Evolutionary conservation across 176 grass and related monocot species (phyloP).

Genomic region (Zizania latifolia): DNA sequence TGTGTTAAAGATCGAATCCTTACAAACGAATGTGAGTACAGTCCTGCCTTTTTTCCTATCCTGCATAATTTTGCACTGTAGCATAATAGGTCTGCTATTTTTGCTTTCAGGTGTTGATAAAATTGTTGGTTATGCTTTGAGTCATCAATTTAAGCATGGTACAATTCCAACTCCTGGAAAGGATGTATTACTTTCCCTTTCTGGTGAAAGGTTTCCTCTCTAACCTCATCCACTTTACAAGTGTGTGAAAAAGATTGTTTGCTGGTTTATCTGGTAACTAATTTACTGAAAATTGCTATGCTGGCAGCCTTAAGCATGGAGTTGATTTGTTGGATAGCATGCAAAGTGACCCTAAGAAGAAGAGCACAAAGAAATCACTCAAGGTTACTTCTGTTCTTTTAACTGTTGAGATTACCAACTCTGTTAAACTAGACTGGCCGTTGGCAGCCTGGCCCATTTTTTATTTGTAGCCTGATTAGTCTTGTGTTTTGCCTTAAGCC

Average conservation of each 20-base stretch:
- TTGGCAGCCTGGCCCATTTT: neutral
- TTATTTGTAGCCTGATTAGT: neutral
- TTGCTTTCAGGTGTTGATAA: constrained; percentile 85
- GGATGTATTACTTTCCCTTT: constrained; percentile 47
- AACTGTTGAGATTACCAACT: neutral
- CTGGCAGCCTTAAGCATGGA: constrained; percentile 74
- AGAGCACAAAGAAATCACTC: constrained; percentile 83
- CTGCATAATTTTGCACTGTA: neutral
- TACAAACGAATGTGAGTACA: constrained; percentile 88
- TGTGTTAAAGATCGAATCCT: constrained; percentile 87
- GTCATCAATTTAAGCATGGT: constrained; percentile 64
- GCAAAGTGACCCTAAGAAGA: constrained; percentile 64
- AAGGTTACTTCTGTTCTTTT: constrained; percentile 43
- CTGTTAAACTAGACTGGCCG: constrained; percentile 1
- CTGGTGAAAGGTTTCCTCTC: constrained; percentile 65
- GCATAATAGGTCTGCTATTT: neutral
- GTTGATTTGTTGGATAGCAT: constrained; percentile 67
- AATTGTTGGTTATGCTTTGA: constrained; percentile 87
- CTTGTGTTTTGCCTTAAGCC: neutral
- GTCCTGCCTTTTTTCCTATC: neutral
- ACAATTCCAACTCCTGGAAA: constrained; percentile 30
- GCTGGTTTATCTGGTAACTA: neutral
- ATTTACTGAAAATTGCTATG: constrained; percentile 22
- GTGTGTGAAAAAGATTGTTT: constrained; percentile 19
- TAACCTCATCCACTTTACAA: constrained; percentile 12